Percentiles rank a stretch among this genome's conserved stretches.
phyloP scores from a whole-genome alignment of 2,329 filamentous ascomycete species.

The Zymoseptoria pseudotritici region DNA sequence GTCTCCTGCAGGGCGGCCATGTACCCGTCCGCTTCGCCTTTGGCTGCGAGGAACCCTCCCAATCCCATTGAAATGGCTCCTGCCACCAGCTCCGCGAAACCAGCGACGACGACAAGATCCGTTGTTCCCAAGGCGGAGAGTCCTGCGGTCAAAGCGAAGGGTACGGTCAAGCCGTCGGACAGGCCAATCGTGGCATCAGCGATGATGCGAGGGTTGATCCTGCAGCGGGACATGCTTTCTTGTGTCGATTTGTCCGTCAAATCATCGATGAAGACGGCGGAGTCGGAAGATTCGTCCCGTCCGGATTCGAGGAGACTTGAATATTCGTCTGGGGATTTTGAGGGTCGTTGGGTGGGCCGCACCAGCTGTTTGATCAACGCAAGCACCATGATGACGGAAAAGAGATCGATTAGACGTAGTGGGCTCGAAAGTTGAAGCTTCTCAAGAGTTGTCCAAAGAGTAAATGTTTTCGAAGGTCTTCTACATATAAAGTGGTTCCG shows the following conservation, averaged over 20 bases:
- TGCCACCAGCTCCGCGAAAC: constrained; percentile 35
- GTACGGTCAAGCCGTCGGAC: constrained; percentile 38
- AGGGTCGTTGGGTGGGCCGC: neutral
- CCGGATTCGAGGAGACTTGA: neutral
- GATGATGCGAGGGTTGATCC: constrained; percentile 34
- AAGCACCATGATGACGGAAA: neutral
- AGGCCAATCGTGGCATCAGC: constrained; percentile 39
- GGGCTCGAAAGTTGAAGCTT: neutral
- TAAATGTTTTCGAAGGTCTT: neutral
- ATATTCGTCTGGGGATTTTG: neutral
- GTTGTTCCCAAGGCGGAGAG: constrained; percentile 34
- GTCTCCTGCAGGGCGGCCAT: constrained; percentile 39
- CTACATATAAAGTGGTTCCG: neutral
- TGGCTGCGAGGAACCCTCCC: constrained; percentile 40
- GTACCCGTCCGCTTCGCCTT: constrained; percentile 46
- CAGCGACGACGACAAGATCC: constrained; percentile 32
- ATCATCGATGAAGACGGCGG: neutral
- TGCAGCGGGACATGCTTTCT: constrained; percentile 2
- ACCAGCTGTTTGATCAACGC: neutral
- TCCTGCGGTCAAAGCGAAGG: constrained; percentile 38
- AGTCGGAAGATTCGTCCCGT: neutral
- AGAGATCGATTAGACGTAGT: neutral
- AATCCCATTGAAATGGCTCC: constrained; percentile 38
- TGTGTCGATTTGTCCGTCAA: neutral
- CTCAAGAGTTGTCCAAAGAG: neutral